A percentile compares a stretch with the other conserved stretches of the same genome.
Conservation (phyloP, 768 basidiomycete genomes). For the Mycena haematopus region DNA sequence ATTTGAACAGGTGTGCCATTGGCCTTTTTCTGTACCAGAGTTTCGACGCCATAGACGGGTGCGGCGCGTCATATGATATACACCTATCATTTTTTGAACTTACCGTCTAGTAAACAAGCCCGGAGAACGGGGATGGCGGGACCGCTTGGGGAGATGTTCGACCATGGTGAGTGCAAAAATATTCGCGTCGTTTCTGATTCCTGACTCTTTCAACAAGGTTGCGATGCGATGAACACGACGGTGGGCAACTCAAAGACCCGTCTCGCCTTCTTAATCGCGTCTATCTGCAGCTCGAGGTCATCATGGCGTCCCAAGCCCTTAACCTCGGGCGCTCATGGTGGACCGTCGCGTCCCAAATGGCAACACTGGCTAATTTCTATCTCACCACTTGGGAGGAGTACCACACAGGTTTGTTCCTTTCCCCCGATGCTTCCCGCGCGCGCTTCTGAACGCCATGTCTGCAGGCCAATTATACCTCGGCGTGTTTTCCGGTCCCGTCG, state of each 20-base stretch:
- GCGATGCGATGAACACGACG: conserved; percentile 94
- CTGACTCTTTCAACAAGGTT: conserved; percentile 57
- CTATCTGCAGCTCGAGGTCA: conserved; percentile 74
- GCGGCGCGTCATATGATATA: conserved; percentile 31
- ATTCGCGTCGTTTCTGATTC: neutral
- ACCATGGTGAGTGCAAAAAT: conserved; percentile 71
- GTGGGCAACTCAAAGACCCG: conserved; percentile 46
- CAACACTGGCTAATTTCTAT: conserved; percentile 80
- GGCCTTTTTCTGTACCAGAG: conserved; percentile 94
- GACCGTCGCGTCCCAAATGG: conserved; percentile 88
- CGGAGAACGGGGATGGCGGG: conserved; percentile 97
- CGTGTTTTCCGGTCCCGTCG: conserved; percentile 93
- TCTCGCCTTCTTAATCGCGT: neutral
- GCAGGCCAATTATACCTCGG: conserved; percentile 88
- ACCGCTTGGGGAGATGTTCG: conserved; percentile 97
- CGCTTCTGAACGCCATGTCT: conserved; percentile 1
- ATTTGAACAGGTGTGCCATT: conserved; percentile 70
- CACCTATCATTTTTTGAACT: conserved; percentile 8
- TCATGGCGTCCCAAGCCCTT: conserved; percentile 83
- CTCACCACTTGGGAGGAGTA: conserved; percentile 87
- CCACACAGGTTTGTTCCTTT: conserved; percentile 70
- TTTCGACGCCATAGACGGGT: conserved; percentile 91
- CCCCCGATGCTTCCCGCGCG: neutral
- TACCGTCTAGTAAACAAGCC: conserved; percentile 81
- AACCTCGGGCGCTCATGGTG: conserved; percentile 96